Conservation (phyloP, 169 alveolate genomes). For the Plasmodium ovale region DNA sequence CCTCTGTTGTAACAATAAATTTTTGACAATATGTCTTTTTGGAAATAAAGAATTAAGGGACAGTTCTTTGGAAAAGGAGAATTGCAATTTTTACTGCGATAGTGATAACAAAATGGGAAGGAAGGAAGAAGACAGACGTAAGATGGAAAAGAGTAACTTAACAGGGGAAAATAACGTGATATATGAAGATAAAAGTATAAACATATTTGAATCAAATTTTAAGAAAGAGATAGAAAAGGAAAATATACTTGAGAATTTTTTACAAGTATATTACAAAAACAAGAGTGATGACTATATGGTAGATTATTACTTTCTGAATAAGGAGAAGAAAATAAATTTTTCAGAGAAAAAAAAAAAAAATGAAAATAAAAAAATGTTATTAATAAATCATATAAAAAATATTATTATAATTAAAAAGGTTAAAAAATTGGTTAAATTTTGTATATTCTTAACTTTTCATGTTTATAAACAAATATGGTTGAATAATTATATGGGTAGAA, state of each 20-base stretch:
- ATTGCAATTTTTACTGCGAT: not conserved
- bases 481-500: conserved; percentile 47
- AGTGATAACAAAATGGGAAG: not conserved
- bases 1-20: conserved; percentile 55
- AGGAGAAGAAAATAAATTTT: conserved; percentile 38
- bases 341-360: not conserved
- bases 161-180: not conserved
- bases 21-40: conserved; percentile 65
- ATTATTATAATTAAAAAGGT: conserved; percentile 57
- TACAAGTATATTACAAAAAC: conserved; percentile 43
- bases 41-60: conserved; percentile 41
- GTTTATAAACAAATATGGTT: conserved; percentile 39
- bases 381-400: conserved; percentile 70
- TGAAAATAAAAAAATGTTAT: conserved; percentile 2
- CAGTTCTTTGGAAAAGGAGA: not conserved
- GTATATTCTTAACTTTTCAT: conserved; percentile 44
- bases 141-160: not conserved
- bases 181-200: not conserved
- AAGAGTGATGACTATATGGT: conserved; percentile 56
- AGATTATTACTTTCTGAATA: conserved; percentile 34
- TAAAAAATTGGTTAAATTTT: conserved; percentile 25
- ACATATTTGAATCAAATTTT: conserved; percentile 3
- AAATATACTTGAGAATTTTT: conserved; percentile 39
- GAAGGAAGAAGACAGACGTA: not conserved
- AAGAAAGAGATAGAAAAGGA: conserved; percentile 46